A percentile compares a stretch with the other conserved stretches of the same genome.
These are phyloP conservation scores for Sporothrix brunneoviolacea DNA, from an alignment of 2,329 filamentous ascomycete genomes.

Conservation along the genomic window DNA sequence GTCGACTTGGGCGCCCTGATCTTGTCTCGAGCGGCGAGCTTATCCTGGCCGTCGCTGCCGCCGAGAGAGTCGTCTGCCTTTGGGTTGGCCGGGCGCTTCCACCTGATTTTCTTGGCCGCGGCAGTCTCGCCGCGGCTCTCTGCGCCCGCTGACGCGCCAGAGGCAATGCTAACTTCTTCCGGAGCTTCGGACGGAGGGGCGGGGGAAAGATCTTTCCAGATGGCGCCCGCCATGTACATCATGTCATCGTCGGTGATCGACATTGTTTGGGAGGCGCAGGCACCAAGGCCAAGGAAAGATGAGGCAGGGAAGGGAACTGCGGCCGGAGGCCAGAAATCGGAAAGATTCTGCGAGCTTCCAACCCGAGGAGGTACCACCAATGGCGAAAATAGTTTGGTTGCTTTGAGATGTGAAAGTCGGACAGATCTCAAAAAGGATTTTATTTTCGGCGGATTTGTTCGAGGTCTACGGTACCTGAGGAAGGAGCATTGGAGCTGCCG, in stretches of 20 bases:
- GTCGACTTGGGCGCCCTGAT: background rate
- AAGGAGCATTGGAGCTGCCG: background rate
- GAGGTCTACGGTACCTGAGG: background rate
- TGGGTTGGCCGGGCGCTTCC: background rate
- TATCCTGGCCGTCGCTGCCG: background rate
- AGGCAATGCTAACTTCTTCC: too few relatives aligned
- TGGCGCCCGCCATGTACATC: conserved; percentile 3
- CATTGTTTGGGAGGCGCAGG: too few relatives aligned
- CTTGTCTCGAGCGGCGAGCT: background rate
- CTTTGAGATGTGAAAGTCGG: too few relatives aligned
- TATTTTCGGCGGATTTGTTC: background rate
- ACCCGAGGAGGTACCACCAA: too few relatives aligned
- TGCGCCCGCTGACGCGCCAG: too few relatives aligned
- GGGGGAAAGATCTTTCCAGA: conserved; percentile 11
- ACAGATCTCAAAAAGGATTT: too few relatives aligned
- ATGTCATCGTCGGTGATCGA: conserved; percentile 11
- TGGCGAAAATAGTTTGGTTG: too few relatives aligned
- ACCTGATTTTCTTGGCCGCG: background rate
- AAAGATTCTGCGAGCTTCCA: too few relatives aligned
- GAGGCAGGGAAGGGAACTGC: too few relatives aligned
- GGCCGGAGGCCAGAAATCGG: too few relatives aligned
- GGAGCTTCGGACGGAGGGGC: background rate
- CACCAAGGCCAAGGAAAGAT: too few relatives aligned
- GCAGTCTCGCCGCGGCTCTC: too few relatives aligned
- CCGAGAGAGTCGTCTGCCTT: background rate